These are phyloP conservation scores for Aspergillus intermedius DNA, from an alignment of 2,329 filamentous ascomycete species.

Conservation along the genomic window DNA sequence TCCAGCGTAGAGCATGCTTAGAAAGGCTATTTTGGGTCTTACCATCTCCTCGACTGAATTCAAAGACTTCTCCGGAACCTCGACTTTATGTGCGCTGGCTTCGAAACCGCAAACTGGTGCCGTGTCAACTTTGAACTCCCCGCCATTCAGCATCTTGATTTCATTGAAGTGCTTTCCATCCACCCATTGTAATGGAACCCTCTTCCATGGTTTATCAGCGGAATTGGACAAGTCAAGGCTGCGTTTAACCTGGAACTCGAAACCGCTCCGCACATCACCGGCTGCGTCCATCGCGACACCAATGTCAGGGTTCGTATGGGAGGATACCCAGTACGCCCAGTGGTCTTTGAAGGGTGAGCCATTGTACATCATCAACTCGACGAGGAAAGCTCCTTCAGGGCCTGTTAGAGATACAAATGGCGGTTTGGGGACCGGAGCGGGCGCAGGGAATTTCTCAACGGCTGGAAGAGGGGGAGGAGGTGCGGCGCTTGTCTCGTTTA, in stretches of 20 bases:
- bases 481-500: not conserved
- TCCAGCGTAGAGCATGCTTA: too few relatives aligned
- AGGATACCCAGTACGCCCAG: conserved; percentile 29
- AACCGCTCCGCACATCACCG: conserved; percentile 27
- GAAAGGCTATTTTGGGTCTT: not conserved
- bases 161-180: conserved; percentile 16
- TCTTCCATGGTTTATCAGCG: conserved; percentile 12
- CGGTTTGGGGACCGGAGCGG: not conserved
- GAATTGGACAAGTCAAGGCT: conserved; percentile 13
- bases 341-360: conserved; percentile 32
- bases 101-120: conserved; percentile 24
- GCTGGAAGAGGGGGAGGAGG: not conserved
- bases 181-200: conserved; percentile 27
- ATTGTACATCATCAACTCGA: conserved; percentile 28
- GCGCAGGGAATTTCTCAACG: not conserved
- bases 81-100: conserved; percentile 8
- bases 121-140: conserved; percentile 12
- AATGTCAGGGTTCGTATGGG: conserved; percentile 7
- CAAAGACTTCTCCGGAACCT: conserved; percentile 11
- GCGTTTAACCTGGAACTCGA: conserved; percentile 26
- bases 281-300: conserved; percentile 27
- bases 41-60: conserved; percentile 8
- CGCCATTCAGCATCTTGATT: conserved; percentile 20
- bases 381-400: conserved; percentile 13
- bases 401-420: not conserved